A percentile compares a stretch with the other conserved stretches of the same genome.
These are phyloP conservation scores for Dactylellina cionopaga DNA, from an alignment of 2,329 filamentous ascomycete species.

Conservation along the genomic window DNA sequence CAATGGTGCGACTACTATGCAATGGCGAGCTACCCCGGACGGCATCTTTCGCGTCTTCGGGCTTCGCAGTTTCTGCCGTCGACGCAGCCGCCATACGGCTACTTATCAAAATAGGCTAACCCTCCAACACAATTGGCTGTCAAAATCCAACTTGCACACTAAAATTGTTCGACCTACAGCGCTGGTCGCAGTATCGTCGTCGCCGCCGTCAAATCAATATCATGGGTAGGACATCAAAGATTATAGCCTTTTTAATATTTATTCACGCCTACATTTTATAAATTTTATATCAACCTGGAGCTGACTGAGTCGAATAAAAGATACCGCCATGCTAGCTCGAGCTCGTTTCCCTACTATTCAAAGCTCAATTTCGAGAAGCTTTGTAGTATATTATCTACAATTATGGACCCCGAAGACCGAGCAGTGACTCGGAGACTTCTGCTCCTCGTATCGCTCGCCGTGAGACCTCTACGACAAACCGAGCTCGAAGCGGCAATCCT, in stretches of 20 bases:
- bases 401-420: not conserved
- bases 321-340: too few relatives aligned
- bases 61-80: not conserved
- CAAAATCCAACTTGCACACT: constrained; percentile 20
- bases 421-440: not conserved
- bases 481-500: not conserved
- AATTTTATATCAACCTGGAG: too few relatives aligned
- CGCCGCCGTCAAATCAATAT: too few relatives aligned
- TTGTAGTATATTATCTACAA: not conserved
- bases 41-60: not conserved
- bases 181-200: too few relatives aligned
- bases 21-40: constrained; percentile 22
- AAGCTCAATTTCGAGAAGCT: not conserved
- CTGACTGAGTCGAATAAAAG: too few relatives aligned
- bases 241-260: too few relatives aligned
- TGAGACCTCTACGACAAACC: not conserved
- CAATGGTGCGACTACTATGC: not conserved
- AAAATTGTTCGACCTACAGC: too few relatives aligned
- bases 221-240: too few relatives aligned
- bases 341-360: too few relatives aligned
- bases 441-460: not conserved
- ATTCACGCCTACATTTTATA: too few relatives aligned
- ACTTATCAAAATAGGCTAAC: not conserved
- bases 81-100: not conserved
- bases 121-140: constrained; percentile 6